Evolutionary conservation across 2,329 filamentous ascomycete species (phyloP).

Genomic region (Neoarthrinium moseri): DNA sequence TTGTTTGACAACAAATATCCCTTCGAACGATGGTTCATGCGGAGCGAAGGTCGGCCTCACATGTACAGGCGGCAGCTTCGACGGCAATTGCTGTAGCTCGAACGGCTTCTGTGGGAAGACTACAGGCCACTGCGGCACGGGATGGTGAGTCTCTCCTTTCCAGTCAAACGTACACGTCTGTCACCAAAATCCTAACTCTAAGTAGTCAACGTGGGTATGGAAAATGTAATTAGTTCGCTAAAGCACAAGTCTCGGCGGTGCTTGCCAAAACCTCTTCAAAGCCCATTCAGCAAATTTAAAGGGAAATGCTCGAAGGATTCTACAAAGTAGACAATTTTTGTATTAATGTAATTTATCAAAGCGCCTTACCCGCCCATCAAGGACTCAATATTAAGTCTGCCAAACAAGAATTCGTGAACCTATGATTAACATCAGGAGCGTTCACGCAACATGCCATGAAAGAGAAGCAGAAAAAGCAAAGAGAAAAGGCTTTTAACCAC

Average conservation of each 20-base stretch:
- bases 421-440: no score
- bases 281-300: no score
- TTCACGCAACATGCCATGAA: no score
- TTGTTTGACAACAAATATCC: slow-evolving; percentile 4
- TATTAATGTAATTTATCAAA: no score
- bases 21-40: slow-evolving; percentile 5
- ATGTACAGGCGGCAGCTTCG: slow-evolving; percentile 5
- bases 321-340: no score
- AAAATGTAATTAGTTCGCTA: neutral
- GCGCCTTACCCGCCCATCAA: neutral
- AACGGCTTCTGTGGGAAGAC: slow-evolving; percentile 4
- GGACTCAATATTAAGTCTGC: neutral
- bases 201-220: neutral
- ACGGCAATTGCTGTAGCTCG: slow-evolving; percentile 7
- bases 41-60: neutral
- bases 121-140: slow-evolving; percentile 22
- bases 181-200: slow-evolving; percentile 1
- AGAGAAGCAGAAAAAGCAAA: no score
- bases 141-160: slow-evolving; percentile 17
- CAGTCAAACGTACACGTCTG: neutral
- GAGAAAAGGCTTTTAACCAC: no score
- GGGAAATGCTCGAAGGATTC: no score
- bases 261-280: no score
- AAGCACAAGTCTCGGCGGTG: no score
- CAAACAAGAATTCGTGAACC: neutral